Evolutionary conservation across 306 rosid species (phyloP).

Genomic region (Rosa persica): DNA sequence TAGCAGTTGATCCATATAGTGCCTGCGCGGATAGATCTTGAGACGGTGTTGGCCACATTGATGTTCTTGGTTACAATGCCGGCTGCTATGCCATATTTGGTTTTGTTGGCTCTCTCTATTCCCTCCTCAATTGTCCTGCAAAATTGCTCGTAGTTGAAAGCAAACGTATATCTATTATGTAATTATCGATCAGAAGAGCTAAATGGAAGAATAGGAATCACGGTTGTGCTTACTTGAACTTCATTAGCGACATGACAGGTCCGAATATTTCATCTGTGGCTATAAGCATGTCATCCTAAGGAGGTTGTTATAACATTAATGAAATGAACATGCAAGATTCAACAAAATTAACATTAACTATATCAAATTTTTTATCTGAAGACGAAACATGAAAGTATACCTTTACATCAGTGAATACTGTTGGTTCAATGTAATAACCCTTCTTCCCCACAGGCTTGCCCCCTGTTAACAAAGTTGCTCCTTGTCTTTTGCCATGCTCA

Average conservation of each 20-base stretch:
- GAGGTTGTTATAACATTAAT: not conserved
- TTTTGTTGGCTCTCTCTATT: conserved; percentile 65
- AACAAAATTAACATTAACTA: not conserved
- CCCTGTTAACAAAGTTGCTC: conserved; percentile 81
- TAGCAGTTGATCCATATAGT: conserved; percentile 81
- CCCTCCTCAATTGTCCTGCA: conserved; percentile 76
- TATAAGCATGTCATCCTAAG: conserved; percentile 72
- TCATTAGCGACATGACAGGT: conserved; percentile 67
- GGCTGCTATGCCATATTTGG: conserved; percentile 76
- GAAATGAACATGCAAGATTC: not conserved
- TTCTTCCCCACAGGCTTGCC: conserved; percentile 63
- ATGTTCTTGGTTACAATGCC: conserved; percentile 73
- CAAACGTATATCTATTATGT: not conserved
- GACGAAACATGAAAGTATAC: conserved; percentile 24
- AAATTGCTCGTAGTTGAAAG: not conserved
- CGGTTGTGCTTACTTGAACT: conserved; percentile 63
- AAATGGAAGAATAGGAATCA: not conserved
- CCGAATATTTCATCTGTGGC: conserved; percentile 81
- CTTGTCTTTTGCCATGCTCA: conserved; percentile 82
- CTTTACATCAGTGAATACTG: conserved; percentile 74
- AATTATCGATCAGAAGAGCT: not conserved
- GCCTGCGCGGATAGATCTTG: conserved; percentile 83
- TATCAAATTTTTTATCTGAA: not conserved
- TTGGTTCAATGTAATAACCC: conserved; percentile 86
- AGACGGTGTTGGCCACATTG: conserved; percentile 72